A percentile compares a stretch with the other conserved stretches of the same genome.
These are phyloP conservation scores for Neurospora crassa DNA, from an alignment of 2,329 filamentous ascomycete genomes.

Conservation along the genomic window DNA sequence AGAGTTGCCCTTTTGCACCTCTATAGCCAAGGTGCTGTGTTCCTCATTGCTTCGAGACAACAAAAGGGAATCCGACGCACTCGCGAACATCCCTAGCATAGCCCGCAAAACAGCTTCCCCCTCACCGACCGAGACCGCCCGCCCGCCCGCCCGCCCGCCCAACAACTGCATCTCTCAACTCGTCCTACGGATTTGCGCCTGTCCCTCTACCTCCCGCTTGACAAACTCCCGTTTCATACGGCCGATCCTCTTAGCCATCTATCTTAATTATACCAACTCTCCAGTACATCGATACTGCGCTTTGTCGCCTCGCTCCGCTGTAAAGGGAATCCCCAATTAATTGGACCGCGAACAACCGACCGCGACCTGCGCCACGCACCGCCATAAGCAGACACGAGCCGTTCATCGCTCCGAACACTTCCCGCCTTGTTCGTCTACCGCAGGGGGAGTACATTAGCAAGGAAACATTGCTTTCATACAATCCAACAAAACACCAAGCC, in stretches of 20 bases:
- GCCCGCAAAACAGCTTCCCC: background rate
- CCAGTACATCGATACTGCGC: background rate
- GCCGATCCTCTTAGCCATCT: background rate
- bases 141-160: background rate
- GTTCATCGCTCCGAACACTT: background rate
- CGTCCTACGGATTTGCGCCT: background rate
- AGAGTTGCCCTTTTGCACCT: background rate
- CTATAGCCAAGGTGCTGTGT: background rate
- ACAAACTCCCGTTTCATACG: background rate
- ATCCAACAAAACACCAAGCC: constrained; percentile 9
- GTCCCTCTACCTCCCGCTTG: background rate
- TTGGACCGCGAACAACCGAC: background rate
- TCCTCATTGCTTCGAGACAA: background rate
- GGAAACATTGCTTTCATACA: background rate
- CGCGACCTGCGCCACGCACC: constrained; percentile 11
- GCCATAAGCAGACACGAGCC: constrained; percentile 10
- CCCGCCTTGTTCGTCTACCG: background rate
- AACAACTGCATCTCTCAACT: background rate
- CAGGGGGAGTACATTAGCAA: background rate
- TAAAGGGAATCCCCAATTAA: background rate
- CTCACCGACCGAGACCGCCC: background rate
- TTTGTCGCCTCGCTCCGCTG: background rate
- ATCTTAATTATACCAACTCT: background rate
- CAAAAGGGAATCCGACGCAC: background rate
- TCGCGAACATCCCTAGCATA: background rate